These are phyloP conservation scores for Solanum hybrid DNA, from an alignment of 305 asterid species.

Conservation along the genomic window DNA sequence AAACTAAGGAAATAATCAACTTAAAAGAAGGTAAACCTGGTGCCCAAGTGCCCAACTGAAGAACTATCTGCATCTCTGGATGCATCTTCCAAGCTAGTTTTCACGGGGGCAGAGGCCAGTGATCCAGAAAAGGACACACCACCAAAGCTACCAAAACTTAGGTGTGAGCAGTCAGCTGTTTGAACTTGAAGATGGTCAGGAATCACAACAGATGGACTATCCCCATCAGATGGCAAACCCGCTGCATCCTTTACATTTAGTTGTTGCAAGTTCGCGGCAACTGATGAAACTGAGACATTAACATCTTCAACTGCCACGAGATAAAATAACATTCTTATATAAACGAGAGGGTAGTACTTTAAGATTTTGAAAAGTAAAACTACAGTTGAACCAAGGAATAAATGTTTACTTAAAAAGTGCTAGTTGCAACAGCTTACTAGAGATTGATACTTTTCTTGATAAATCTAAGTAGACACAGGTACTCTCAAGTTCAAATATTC, in stretches of 20 bases:
- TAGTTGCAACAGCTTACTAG: background rate
- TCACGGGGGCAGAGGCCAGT: constrained; percentile 38
- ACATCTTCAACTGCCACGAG: constrained; percentile 53
- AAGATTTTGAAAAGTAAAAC: background rate
- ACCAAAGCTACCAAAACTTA: constrained; percentile 90
- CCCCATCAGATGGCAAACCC: constrained; percentile 36
- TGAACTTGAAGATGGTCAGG: constrained; percentile 86
- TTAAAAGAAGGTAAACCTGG: constrained; percentile 37
- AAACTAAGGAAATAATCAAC: background rate
- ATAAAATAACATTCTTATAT: background rate
- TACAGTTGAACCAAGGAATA: background rate
- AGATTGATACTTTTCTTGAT: background rate
- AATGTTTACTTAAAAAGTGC: background rate
- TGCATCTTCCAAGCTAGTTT: constrained; percentile 43
- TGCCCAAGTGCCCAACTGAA: constrained; percentile 43
- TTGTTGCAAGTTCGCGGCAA: constrained; percentile 58
- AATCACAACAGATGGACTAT: constrained; percentile 58
- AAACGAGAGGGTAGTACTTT: background rate
- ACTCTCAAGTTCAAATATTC: background rate
- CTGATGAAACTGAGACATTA: constrained; percentile 43
- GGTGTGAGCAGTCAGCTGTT: constrained; percentile 64
- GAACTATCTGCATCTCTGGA: constrained; percentile 37
- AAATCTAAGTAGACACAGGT: background rate
- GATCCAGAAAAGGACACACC: constrained; percentile 39
- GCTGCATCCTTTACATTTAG: constrained; percentile 47